A percentile compares a stretch with the other conserved stretches of the same genome.
phyloP scores from a whole-genome alignment of 345 rosid genomes.

The Carallia brachiata region DNA sequence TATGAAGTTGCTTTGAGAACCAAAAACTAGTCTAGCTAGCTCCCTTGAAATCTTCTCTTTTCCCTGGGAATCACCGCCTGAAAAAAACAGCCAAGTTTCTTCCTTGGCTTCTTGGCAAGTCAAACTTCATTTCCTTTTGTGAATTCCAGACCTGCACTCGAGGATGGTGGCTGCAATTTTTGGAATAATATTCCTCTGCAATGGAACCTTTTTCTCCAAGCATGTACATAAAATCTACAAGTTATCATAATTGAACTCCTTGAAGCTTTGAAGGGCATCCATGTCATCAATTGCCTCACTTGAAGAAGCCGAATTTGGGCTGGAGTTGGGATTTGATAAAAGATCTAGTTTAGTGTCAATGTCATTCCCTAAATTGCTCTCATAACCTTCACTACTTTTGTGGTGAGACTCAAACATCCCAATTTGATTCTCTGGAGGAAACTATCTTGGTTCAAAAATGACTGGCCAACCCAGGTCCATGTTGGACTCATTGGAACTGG shows the following conservation, averaged over 20 bases:
- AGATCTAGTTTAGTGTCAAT: constrained; percentile 40
- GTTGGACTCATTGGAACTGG: constrained; percentile 16
- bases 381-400: constrained; percentile 35
- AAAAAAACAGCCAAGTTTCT: constrained; percentile 83
- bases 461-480: constrained; percentile 45
- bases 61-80: constrained; percentile 60
- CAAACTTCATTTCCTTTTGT: constrained; percentile 38
- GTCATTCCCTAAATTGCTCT: constrained; percentile 20
- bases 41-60: constrained; percentile 75
- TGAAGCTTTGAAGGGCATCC: constrained; percentile 43
- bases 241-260: constrained; percentile 45
- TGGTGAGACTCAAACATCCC: constrained; percentile 36
- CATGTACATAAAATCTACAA: constrained; percentile 47
- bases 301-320: constrained; percentile 78
- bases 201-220: constrained; percentile 69
- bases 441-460: constrained; percentile 31
- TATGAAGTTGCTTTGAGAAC: constrained; percentile 44
- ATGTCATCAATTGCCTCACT: constrained; percentile 52
- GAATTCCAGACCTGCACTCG: constrained; percentile 66
- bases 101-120: constrained; percentile 36
- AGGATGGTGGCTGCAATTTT: constrained; percentile 59
- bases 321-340: constrained; percentile 65
- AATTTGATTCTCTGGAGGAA: constrained; percentile 40
- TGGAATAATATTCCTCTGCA: constrained; percentile 56
- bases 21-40: constrained; percentile 63